phyloP scores from a whole-genome alignment of 2,329 filamentous ascomycete genomes.

The Calonectria leucothoes region DNA sequence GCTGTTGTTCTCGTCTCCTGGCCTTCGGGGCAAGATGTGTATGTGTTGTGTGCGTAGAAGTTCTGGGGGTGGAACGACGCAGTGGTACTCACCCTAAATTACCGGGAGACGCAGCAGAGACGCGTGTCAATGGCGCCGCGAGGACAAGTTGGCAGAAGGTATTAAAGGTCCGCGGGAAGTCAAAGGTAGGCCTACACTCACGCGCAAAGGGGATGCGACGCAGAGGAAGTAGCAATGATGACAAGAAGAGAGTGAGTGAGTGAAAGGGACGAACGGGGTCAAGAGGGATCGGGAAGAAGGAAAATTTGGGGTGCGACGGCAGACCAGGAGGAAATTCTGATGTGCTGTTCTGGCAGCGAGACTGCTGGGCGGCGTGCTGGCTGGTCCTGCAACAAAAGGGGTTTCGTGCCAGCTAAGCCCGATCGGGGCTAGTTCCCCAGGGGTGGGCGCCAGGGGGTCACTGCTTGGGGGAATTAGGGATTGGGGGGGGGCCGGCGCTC shows the following conservation, averaged over 20 bases:
- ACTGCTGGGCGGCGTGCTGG: conserved; percentile 41
- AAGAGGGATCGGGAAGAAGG: conserved; percentile 36
- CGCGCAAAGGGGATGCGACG: conserved; percentile 41
- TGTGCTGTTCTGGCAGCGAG: conserved; percentile 46
- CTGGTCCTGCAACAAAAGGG: conserved; percentile 47
- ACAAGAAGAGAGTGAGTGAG: conserved; percentile 41
- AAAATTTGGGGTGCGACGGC: conserved; percentile 46
- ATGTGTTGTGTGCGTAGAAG: conserved; percentile 6
- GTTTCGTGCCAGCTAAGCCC: conserved; percentile 44
- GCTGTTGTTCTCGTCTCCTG: conserved; percentile 28
- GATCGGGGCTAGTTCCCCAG: conserved; percentile 34
- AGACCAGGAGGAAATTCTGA: conserved; percentile 47
- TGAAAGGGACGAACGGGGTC: conserved; percentile 35
- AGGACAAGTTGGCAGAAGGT: conserved; percentile 43
- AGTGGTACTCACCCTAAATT: conserved; percentile 41
- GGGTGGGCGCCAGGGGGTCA: conserved; percentile 30
- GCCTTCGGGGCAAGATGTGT: conserved; percentile 11
- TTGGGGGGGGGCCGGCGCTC: conserved; percentile 30
- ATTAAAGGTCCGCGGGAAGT: conserved; percentile 36
- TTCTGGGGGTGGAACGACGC: conserved; percentile 39
- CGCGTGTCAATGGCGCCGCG: conserved; percentile 50
- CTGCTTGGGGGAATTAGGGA: conserved; percentile 18
- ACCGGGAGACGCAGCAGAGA: conserved; percentile 47
- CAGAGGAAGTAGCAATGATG: conserved; percentile 54
- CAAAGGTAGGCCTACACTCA: conserved; percentile 39